Evolutionary conservation across 2,329 filamentous ascomycete genomes (phyloP).

Genomic region (Endoconidiophora laricicola): DNA sequence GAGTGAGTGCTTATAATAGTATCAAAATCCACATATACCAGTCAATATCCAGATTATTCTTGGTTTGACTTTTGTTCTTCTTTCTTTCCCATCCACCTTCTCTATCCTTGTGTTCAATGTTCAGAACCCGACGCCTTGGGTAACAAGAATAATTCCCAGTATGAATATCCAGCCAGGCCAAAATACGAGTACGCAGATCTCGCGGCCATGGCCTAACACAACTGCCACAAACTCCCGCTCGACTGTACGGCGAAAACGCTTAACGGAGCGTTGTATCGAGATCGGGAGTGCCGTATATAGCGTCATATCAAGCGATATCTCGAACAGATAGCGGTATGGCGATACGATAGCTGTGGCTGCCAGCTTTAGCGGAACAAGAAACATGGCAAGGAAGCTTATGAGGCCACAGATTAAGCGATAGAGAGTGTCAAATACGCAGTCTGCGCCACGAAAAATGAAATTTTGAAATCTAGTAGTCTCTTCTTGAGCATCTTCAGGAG

Average conservation of each 20-base stretch:
- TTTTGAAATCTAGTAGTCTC: too few relatives aligned
- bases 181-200: slow-evolving; percentile 32
- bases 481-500: too few relatives aligned
- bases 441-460: too few relatives aligned
- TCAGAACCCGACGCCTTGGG: slow-evolving; percentile 5
- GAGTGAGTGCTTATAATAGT: not conserved
- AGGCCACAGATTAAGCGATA: not conserved
- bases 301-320: not conserved
- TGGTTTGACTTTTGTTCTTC: too few relatives aligned
- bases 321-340: not conserved
- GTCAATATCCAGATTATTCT: too few relatives aligned
- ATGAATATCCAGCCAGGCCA: slow-evolving; percentile 41
- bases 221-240: slow-evolving; percentile 35
- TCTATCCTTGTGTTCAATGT: too few relatives aligned
- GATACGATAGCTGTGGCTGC: not conserved
- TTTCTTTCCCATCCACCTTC: too few relatives aligned
- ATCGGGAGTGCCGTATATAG: not conserved
- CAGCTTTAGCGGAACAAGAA: not conserved
- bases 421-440: not conserved
- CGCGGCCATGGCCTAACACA: slow-evolving; percentile 33
- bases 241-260: slow-evolving; percentile 5
- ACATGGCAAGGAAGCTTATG: not conserved
- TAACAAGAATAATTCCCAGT: slow-evolving; percentile 13
- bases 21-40: too few relatives aligned
- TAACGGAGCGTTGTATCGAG: not conserved